Conservation (phyloP, 257 asterid genomes). For the Solanum etuberosum region DNA sequence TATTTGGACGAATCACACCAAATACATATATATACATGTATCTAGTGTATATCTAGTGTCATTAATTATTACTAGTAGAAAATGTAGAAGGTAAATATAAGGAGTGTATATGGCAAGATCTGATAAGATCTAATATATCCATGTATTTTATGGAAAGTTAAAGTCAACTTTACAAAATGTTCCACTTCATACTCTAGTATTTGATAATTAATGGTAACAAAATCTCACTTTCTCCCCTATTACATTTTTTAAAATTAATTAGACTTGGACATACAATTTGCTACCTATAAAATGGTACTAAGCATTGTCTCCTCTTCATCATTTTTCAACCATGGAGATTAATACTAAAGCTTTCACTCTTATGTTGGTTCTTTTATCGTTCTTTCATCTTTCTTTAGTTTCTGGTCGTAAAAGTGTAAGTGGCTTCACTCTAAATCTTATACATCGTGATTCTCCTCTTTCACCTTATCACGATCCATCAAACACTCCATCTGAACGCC, state of each 20-base stretch:
- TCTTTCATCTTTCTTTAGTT: background rate
- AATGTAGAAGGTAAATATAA: background rate
- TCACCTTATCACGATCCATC: conserved; percentile 21
- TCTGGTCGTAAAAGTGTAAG: background rate
- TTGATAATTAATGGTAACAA: background rate
- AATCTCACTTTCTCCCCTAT: background rate
- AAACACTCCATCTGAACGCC: conserved; percentile 11
- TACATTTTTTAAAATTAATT: too few species aligned
- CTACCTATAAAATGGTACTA: background rate
- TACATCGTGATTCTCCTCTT: conserved; percentile 35
- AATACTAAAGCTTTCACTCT: background rate
- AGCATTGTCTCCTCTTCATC: background rate
- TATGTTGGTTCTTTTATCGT: background rate
- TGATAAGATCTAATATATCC: too few species aligned
- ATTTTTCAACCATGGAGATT: background rate
- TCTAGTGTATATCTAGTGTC: too few species aligned
- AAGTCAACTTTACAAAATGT: background rate
- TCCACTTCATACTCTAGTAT: background rate
- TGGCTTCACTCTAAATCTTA: conserved; percentile 37
- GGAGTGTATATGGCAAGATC: background rate
- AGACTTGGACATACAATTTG: background rate
- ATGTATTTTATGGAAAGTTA: too few species aligned
- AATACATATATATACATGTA: too few species aligned
- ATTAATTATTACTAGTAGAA: too few species aligned
- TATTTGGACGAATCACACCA: too few species aligned